Base-by-base conservation (phyloP, 176 grass and related monocot genomes). In the Raddia distichophylla region DNA sequence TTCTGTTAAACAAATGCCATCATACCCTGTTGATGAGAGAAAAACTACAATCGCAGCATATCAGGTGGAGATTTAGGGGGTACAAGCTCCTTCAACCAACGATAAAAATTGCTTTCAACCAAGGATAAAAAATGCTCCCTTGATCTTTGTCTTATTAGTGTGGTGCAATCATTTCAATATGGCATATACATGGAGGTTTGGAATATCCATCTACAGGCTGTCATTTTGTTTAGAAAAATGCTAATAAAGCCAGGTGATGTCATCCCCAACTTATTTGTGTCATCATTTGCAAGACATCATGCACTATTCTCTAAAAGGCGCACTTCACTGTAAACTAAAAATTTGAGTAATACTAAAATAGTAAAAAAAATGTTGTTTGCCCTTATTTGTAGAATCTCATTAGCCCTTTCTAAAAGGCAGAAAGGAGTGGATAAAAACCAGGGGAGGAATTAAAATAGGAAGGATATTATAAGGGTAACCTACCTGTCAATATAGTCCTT, bases 151-250 rank as follows among this genome's bases (percentile, higher is more conserved):
- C 69, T 80, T 60, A 46, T 84, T 53, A 15, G 18, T 8, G 32
- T 1, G 8, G 57, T 81, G 82, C 70, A 55, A 70, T 73, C 58
- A 88, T 69, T 80, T 76, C 46, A 85, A 42, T 7, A 56, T 57
- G 71, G 76, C 76, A 89, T 85, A 89, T 85, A 11, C 70, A 71
- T 16, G 33, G 16, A 2, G 11, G 27, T 58, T 10, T n/a, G 20
- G 46, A 81, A 76, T 85, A 89, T 89, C 77, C 82, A 85, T 75
- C 49, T 8, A 33, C 15, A 63, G 3, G 65, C 66, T 81, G 68
- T 67, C 8, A 1, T 84, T 84, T 69, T 69, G 4, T 72, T 54
- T 79, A 60, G 4, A 3, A 45, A 60, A 77, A 64, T 52, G 32
- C 13, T 27, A 46, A 18, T 55, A 81, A 71, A 64, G 37, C 43